Base-by-base conservation (phyloP, 306 rosid species). In the Trichosanthes cucumerina region DNA sequence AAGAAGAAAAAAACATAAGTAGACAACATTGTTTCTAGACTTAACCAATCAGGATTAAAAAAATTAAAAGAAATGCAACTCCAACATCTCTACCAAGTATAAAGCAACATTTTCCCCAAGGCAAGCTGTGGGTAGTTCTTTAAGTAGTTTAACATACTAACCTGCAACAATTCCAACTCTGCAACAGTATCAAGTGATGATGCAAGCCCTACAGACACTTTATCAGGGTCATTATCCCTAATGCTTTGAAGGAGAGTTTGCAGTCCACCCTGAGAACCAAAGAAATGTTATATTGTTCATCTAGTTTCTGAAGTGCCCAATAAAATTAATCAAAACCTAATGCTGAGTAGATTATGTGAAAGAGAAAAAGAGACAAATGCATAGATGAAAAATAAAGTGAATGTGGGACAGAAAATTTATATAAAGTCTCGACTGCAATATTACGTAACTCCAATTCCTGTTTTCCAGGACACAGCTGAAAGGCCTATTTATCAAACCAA, bases 81-180 rank as follows among this genome's bases (percentile, higher is more conserved):
- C 76, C 39, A 71, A 23, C 76, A 43, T 69, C 54, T 69, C 76
- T 43, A 43, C 7, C 76, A 23, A 12, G 76, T 43, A 43, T 21
- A 43, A 69, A 43, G 54, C 54, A 69, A 69, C 34, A 66, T 24
- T 23, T 71, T 46, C 3, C 76, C 21, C 38, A 46, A 6, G 76
- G 7, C 36, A 71, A 44, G 13, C 23, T 6, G 21, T 23, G 21
- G 52, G 19, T 46, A 46, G 39, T 71, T 24, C 39, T 46, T 44
- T 15, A 71, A 71, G 23, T 71, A 46, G 76, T 71, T 70, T 12
- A 78, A 79, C 56, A 7, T 34, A 31, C 60, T 69, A 69, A 92
- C 98, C 95, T 92, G 98, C 79, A 95, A 86, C 58, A 92, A 79
- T 83, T 92, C 96, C 76, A 95, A 82, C 82, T 90, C 96, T 75